These are phyloP conservation scores for Fraxinus floribunda DNA, from an alignment of 305 asterid species.

Conservation along the genomic window DNA sequence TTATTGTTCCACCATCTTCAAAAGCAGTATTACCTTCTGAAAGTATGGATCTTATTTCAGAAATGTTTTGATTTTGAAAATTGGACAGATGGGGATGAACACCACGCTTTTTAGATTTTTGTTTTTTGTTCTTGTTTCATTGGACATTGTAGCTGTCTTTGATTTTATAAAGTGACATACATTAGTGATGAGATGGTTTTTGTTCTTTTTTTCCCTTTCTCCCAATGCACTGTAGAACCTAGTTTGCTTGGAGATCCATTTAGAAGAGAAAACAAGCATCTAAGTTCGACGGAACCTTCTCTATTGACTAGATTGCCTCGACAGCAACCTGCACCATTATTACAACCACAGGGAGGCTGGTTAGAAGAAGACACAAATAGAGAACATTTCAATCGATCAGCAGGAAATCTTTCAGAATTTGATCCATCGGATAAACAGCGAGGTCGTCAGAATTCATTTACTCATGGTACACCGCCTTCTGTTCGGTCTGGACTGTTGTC, in stretches of 20 bases:
- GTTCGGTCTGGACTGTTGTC: conserved; percentile 37
- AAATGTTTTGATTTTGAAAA: background rate
- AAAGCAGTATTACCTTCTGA: conserved; percentile 59
- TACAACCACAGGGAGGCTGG: conserved; percentile 69
- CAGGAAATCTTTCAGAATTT: conserved; percentile 43
- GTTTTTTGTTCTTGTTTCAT: conserved; percentile 7
- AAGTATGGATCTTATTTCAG: conserved; percentile 45
- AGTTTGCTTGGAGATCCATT: conserved; percentile 80
- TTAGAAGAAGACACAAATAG: conserved; percentile 45
- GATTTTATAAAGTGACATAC: conserved; percentile 3
- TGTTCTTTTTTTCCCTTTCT: background rate
- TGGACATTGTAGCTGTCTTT: conserved; percentile 14
- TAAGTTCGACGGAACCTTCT: conserved; percentile 60
- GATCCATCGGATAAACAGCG: conserved; percentile 51
- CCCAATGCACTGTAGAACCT: conserved; percentile 53
- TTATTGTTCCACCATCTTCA: conserved; percentile 42
- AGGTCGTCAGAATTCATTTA: conserved; percentile 44
- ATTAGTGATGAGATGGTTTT: background rate
- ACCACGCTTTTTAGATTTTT: conserved; percentile 8
- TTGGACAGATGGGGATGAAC: conserved; percentile 11
- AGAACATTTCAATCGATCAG: conserved; percentile 43
- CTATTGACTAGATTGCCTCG: conserved; percentile 59
- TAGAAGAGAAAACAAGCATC: conserved; percentile 59
- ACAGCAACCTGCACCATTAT: conserved; percentile 39
- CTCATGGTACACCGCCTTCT: conserved; percentile 42